Conservation (phyloP, 257 asterid genomes). For the Gentiana dahurica region DNA sequence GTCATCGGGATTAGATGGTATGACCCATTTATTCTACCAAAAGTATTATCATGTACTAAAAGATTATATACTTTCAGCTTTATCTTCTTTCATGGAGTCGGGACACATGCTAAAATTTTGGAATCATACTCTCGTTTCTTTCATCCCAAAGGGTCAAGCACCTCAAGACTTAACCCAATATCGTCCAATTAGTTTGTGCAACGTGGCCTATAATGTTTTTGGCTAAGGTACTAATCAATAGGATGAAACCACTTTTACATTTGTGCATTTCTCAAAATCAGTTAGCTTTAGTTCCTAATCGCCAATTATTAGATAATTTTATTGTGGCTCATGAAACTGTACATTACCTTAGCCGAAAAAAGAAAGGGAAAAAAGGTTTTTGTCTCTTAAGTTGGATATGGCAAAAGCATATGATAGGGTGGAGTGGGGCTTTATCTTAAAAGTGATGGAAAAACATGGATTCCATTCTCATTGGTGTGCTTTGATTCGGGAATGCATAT, state of each 20-base stretch:
- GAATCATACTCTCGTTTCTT: no score
- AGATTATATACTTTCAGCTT: no score
- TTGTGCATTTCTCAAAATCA: neutral
- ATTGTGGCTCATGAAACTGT: neutral
- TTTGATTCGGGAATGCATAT: neutral
- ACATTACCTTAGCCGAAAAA: neutral
- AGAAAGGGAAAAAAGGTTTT: neutral
- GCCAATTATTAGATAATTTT: neutral
- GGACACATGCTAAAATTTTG: no score
- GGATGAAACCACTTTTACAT: neutral
- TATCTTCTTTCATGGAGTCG: no score
- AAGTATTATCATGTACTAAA: no score
- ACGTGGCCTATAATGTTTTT: neutral
- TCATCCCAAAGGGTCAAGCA: no score
- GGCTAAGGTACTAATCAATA: neutral
- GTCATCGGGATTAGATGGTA: no score
- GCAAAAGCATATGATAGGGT: neutral
- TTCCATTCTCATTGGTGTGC: neutral
- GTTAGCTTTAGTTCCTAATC: neutral
- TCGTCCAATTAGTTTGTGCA: neutral
- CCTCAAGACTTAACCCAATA: neutral
- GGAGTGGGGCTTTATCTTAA: neutral
- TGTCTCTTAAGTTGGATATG: conserved; percentile 2
- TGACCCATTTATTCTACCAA: no score
- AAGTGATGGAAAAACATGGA: neutral